phyloP scores from a whole-genome alignment of 768 basidiomycete species.

The Hericium rajendrae region DNA sequence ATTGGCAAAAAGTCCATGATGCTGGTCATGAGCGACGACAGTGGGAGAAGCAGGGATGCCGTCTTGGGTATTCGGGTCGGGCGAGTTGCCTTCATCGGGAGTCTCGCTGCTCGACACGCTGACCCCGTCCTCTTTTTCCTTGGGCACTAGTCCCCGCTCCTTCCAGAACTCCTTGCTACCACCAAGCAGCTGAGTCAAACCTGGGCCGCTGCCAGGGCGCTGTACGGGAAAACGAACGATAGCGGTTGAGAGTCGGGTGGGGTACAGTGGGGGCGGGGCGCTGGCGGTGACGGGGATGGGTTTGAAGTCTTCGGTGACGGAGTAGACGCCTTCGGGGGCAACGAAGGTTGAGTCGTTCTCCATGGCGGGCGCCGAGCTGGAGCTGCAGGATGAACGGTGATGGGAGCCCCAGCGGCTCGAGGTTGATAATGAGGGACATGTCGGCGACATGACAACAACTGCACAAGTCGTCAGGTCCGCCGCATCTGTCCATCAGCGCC shows the following conservation, averaged over 20 bases:
- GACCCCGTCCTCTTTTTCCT: slow-evolving; percentile 39
- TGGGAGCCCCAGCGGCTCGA: slow-evolving; percentile 6
- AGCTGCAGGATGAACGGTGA: not conserved
- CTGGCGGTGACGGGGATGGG: slow-evolving; percentile 35
- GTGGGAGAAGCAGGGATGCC: slow-evolving; percentile 25
- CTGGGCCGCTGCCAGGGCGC: slow-evolving; percentile 47
- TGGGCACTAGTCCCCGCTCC: slow-evolving; percentile 29
- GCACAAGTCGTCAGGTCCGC: not conserved
- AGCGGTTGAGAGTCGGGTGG: slow-evolving; percentile 55
- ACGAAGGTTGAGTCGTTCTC: slow-evolving; percentile 81
- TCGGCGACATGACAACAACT: not conserved
- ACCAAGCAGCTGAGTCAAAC: slow-evolving; percentile 58
- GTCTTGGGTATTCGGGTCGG: slow-evolving; percentile 21
- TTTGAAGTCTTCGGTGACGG: slow-evolving; percentile 80
- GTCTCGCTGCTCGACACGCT: slow-evolving; percentile 81
- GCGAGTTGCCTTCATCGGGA: slow-evolving; percentile 45
- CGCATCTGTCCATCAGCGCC: not conserved
- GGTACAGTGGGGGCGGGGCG: slow-evolving; percentile 32
- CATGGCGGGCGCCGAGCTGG: slow-evolving; percentile 28
- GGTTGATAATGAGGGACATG: not conserved
- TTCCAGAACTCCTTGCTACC: slow-evolving; percentile 59
- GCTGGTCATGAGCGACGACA: slow-evolving; percentile 29
- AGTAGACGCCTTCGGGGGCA: slow-evolving; percentile 85
- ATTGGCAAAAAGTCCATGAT: slow-evolving; percentile 46
- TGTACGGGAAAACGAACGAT: slow-evolving; percentile 51